Evolutionary conservation across 83 land plant species (phyloP).

Genomic region (Thuja plicata): DNA sequence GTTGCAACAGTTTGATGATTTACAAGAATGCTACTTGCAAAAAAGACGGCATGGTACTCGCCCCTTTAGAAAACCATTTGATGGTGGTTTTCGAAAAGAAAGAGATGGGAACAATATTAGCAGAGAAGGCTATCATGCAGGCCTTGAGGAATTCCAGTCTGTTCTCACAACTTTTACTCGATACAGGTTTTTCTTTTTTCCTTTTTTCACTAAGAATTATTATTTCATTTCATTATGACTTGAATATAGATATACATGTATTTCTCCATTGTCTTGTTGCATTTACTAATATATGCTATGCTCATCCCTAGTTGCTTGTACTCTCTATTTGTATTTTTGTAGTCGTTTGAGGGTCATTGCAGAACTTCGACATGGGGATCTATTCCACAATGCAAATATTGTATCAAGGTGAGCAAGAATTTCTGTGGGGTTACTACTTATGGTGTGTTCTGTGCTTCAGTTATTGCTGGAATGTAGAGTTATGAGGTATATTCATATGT

Average conservation of each 20-base stretch:
- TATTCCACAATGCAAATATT: slow-evolving; percentile 91
- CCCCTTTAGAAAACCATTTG: slow-evolving; percentile 35
- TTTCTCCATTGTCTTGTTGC: neutral
- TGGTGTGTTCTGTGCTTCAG: neutral
- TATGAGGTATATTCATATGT: neutral
- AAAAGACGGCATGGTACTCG: slow-evolving; percentile 53
- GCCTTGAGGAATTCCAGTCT: slow-evolving; percentile 90
- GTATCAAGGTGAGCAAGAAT: slow-evolving; percentile 79
- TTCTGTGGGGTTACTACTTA: neutral
- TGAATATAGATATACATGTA: neutral
- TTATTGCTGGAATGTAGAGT: neutral
- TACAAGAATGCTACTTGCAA: slow-evolving; percentile 95
- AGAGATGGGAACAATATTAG: slow-evolving; percentile 38
- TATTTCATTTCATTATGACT: slow-evolving; percentile 11
- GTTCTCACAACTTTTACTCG: slow-evolving; percentile 84
- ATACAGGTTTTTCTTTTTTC: slow-evolving; percentile 63
- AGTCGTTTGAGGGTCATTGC: slow-evolving; percentile 94
- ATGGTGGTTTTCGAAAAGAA: slow-evolving; percentile 28
- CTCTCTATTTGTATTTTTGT: slow-evolving; percentile 15
- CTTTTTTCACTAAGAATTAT: neutral
- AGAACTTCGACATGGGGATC: slow-evolving; percentile 90
- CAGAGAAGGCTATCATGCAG: slow-evolving; percentile 74
- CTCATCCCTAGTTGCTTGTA: neutral
- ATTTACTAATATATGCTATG: neutral
- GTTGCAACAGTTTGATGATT: slow-evolving; percentile 79